A percentile compares a stretch with the other conserved stretches of the same genome.
phyloP scores from a whole-genome alignment of 306 rosid species.

The Canavalia ensiformis region DNA sequence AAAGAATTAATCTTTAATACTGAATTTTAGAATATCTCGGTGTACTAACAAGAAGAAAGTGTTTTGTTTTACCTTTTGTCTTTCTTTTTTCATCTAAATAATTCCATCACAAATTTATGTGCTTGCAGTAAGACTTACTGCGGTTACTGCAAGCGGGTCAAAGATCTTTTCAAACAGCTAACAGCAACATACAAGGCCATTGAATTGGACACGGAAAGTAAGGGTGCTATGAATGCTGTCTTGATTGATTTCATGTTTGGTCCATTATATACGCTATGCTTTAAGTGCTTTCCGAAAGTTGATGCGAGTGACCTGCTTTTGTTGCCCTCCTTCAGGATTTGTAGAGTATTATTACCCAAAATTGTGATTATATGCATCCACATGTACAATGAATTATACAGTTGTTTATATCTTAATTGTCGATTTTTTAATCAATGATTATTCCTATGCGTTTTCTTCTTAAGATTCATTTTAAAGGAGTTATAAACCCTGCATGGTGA shows the following conservation, averaged over 20 bases:
- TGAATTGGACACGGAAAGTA: conserved; percentile 78
- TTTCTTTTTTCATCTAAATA: neutral
- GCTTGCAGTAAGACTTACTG: conserved; percentile 84
- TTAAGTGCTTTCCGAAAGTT: conserved; percentile 10
- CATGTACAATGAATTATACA: neutral
- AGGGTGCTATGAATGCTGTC: conserved; percentile 25
- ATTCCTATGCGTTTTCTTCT: no score
- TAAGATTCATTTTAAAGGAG: neutral
- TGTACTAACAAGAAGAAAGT: no score
- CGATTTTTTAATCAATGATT: neutral
- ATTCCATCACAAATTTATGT: conserved; percentile 19
- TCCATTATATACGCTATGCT: no score
- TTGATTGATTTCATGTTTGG: neutral
- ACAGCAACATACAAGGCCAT: conserved; percentile 72
- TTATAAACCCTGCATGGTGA: neutral
- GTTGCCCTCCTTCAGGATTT: neutral
- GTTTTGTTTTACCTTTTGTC: no score
- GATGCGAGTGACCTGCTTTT: neutral
- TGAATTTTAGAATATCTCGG: neutral
- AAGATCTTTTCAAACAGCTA: conserved; percentile 65
- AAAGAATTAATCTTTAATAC: no score
- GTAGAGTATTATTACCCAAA: neutral
- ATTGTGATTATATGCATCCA: neutral
- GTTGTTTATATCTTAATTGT: neutral
- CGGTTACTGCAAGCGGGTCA: conserved; percentile 80